Percentiles rank a stretch among this genome's conserved stretches.
Evolutionary conservation across 805 yeast species (phyloP).

Genomic region (Candida succiphila): DNA sequence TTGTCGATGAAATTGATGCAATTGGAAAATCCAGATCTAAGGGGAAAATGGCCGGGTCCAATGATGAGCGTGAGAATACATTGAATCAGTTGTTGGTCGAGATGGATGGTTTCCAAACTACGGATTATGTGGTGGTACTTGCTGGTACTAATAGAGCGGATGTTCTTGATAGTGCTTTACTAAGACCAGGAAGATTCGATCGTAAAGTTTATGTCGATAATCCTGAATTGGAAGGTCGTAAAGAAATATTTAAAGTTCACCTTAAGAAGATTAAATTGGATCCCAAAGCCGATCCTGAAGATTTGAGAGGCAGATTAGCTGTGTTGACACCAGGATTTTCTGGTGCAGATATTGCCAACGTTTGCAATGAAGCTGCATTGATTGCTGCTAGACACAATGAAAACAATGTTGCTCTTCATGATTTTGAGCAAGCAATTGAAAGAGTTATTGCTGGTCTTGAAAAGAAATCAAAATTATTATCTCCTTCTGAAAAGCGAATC

Average conservation of each 20-base stretch:
- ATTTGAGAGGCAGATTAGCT: slow-evolving; percentile 77
- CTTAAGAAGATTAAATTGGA: slow-evolving; percentile 57
- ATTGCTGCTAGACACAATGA: slow-evolving; percentile 87
- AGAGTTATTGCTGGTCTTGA: slow-evolving; percentile 96
- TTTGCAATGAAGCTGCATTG: slow-evolving; percentile 94
- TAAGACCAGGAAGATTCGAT: slow-evolving; percentile 97
- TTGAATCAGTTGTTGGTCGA: slow-evolving; percentile 92
- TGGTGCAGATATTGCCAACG: slow-evolving; percentile 98
- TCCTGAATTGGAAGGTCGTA: slow-evolving; percentile 93
- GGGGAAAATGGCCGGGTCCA: slow-evolving; percentile 66
- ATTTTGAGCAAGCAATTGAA: slow-evolving; percentile 95
- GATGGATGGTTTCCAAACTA: slow-evolving; percentile 92
- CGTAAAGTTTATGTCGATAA: slow-evolving; percentile 86
- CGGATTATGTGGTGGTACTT: slow-evolving; percentile 90
- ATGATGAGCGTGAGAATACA: slow-evolving; percentile 96
- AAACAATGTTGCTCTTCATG: slow-evolving; percentile 56
- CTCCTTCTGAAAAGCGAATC: slow-evolving; percentile 77
- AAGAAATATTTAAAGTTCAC: slow-evolving; percentile 85
- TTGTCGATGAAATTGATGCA: slow-evolving; percentile 99
- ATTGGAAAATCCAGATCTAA: slow-evolving; percentile 86
- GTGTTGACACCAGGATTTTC: slow-evolving; percentile 97
- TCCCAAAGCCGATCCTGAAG: slow-evolving; percentile 33
- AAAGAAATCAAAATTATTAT: slow-evolving; percentile 73
- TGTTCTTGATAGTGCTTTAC: slow-evolving; percentile 81
- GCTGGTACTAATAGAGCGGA: slow-evolving; percentile 98